Percentiles rank a stretch among this genome's conserved stretches.
Conservation (phyloP, 1,139 yeast genomes). For the Sugiyamaella sp. region DNA sequence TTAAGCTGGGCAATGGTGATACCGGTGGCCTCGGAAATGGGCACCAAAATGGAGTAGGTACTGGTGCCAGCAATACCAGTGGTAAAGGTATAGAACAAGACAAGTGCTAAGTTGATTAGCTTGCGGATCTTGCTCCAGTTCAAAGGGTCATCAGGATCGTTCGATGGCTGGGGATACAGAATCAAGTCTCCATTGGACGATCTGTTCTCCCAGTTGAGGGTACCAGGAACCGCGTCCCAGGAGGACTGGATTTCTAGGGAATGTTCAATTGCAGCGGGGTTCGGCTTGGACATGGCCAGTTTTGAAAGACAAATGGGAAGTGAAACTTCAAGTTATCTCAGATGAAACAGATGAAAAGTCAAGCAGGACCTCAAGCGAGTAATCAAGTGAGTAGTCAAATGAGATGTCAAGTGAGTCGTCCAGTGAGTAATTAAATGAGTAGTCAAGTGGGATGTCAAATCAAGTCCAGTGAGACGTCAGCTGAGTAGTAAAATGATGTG, state of each 20-base stretch:
- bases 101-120: conserved; percentile 35
- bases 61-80: conserved; percentile 52
- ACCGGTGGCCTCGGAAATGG: conserved; percentile 47
- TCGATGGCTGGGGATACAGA: conserved; percentile 50
- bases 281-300: conserved; percentile 12
- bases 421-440: too few relatives aligned
- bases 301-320: too few relatives aligned
- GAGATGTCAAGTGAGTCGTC: too few relatives aligned
- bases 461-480: too few relatives aligned
- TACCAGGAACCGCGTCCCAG: conserved; percentile 57
- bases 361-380: too few relatives aligned
- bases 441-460: too few relatives aligned
- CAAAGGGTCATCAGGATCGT: conserved; percentile 54
- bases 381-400: too few relatives aligned
- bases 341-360: too few relatives aligned
- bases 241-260: conserved; percentile 1
- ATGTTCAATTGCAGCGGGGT: conserved; percentile 5
- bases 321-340: too few relatives aligned
- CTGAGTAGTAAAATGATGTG: too few relatives aligned
- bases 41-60: conserved; percentile 50
- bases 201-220: conserved; percentile 57
- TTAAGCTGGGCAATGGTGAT: conserved; percentile 49
- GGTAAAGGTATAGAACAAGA: conserved; percentile 49
- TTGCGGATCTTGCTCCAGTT: conserved; percentile 50
- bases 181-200: conserved; percentile 44